phyloP scores from a whole-genome alignment of 2,329 filamentous ascomycete species.

The Ambrosiella xylebori region DNA sequence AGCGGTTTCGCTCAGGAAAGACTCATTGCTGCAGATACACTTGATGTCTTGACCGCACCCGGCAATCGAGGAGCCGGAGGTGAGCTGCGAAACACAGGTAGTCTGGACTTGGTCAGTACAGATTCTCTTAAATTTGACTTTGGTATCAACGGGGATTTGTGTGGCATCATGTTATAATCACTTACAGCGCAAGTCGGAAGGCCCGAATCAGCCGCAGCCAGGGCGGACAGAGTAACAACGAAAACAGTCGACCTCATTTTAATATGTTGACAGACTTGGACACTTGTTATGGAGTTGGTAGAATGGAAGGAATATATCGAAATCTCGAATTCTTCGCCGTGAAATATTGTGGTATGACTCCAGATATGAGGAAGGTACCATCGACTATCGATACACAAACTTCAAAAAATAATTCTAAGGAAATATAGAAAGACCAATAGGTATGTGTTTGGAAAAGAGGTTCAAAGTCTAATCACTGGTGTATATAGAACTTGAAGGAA shows the following conservation, averaged over 20 bases:
- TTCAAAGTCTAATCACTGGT: no score
- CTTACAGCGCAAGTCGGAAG: conserved; percentile 26
- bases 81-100: conserved; percentile 21
- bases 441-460: no score
- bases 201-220: conserved; percentile 19
- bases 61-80: conserved; percentile 20
- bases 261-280: conserved; percentile 18
- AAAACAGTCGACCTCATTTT: conserved; percentile 19
- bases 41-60: conserved; percentile 24
- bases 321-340: no score
- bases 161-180: conserved; percentile 7
- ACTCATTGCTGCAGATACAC: conserved; percentile 26
- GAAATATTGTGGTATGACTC: no score
- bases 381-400: no score
- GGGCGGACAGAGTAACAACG: conserved; percentile 16
- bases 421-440: no score
- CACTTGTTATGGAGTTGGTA: background rate
- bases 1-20: conserved; percentile 25
- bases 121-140: no score
- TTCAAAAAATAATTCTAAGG: no score
- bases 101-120: conserved; percentile 15
- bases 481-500: no score
- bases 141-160: background rate
- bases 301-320: background rate
- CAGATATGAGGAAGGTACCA: no score